Percentiles rank a stretch among this genome's conserved stretches.
These are phyloP conservation scores for Podospora bellae-mahoneyi DNA, from an alignment of 495 filamentous ascomycete species.

Conservation along the genomic window DNA sequence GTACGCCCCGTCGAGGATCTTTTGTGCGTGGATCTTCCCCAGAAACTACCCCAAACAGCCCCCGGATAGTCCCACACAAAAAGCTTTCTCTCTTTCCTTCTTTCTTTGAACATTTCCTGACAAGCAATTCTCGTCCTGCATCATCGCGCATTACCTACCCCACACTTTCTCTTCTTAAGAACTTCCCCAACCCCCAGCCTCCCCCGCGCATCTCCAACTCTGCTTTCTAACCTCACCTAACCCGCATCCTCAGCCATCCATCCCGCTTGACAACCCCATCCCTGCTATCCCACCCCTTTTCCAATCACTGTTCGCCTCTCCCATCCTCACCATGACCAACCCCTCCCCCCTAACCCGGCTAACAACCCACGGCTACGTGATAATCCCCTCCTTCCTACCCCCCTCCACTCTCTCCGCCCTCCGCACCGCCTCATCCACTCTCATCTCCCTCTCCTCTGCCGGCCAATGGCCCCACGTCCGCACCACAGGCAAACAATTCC, in stretches of 20 bases:
- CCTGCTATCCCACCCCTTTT: neutral
- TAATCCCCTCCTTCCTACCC: slow-evolving; percentile 37
- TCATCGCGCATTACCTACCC: neutral
- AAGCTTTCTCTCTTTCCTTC: neutral
- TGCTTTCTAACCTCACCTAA: neutral
- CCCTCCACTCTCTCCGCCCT: slow-evolving; percentile 39
- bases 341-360: slow-evolving; percentile 25
- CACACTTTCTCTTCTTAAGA: neutral
- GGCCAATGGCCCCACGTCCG: slow-evolving; percentile 75
- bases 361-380: slow-evolving; percentile 34
- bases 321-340: neutral
- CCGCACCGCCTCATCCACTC: slow-evolving; percentile 50
- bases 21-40: neutral
- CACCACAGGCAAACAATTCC: slow-evolving; percentile 82
- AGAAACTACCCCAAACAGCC: too few relatives aligned
- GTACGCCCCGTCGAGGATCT: neutral
- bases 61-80: neutral
- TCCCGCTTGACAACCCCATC: neutral
- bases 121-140: neutral
- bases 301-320: neutral
- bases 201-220: neutral
- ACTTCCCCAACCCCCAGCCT: neutral
- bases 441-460: slow-evolving; percentile 54
- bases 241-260: neutral
- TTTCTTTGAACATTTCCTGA: neutral